Evolutionary conservation across 2,329 filamentous ascomycete species (phyloP), one percentile per base, ranked within the genome.

Genomic region (Paraphoma chrysanthemicola): DNA sequence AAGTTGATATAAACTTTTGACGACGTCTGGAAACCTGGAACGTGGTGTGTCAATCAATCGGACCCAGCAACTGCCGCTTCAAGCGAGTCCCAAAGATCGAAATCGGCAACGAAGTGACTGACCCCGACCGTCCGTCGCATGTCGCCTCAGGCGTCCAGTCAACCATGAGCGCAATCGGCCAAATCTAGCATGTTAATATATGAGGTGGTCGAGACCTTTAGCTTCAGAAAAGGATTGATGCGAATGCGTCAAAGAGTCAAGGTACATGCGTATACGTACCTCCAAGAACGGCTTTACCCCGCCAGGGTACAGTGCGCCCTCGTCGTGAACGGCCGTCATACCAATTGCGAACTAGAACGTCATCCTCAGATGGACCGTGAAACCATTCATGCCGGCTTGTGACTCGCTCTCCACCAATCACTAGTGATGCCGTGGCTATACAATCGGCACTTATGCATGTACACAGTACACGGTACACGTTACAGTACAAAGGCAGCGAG

Each of bases 321-420:
- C 39, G 39, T 42, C 11, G 5, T 17, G 53, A 43, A 47, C 42
- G 51, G 48, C 28, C 30, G 28, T 36, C 31, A 28, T 41, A 11
- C 59, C 39, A 28, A 17, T 28, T 52, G 43, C 18, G 29, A 53
- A 33, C 59, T 59, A 56, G 53, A 29, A 36, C 43, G 36, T 56
- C 38, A 36, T 36, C 33, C 14, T 36, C 10, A 36, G 33, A 36
- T 39, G 38, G 11, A 53, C 29, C 33, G 41, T 48, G 52, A 50
- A 50, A 45, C 52, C 44, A 54, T 16, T 17, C 36, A 12, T 51
- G 30, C 33, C 29, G 17, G 29, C 42, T 49, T 39, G 42, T 33
- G 47, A 48, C 14, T 31, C 47, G 16, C 17, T 31, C 29, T 16
- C 17, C 30, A 41, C 47, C 43, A 59, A 48, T 51, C 44, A 47